Evolutionary conservation across 768 basidiomycete genomes (phyloP), one percentile per base, ranked within the genome.

Genomic region (Tubosaeta brunneosetosa): DNA sequence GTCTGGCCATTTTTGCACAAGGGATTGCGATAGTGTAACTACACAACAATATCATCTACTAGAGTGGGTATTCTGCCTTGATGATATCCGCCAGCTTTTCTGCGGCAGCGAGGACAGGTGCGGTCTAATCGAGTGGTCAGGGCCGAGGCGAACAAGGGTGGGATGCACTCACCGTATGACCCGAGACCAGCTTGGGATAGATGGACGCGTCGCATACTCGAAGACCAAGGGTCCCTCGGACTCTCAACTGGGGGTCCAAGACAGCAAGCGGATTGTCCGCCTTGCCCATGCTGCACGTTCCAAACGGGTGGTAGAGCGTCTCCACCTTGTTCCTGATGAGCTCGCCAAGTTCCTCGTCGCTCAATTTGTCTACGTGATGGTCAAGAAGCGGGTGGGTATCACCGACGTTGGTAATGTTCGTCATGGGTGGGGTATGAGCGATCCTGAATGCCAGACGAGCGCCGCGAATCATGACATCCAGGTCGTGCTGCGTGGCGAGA

Each of bases 131-230:
- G 7, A 33, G 19, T 7, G 3, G 6, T 37, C n/a, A 52, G 43
- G 11, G 3, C 27, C 12, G n/a, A 8, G 12, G 6, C 17, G 6
- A 7, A 22, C 40, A 7, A 4, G 13, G 43, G 34, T 12, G 14
- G 13, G 13, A 25, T 13, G 11, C 6, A 68, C 73, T 52, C 44
- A 77, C 77, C 60, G 77, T 76, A 50, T 80, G 78, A 19, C 76
- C 75, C 1, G 74, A 66, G 0, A 73, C 59, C 48, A 79, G 63
- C 33, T 63, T 71, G 40, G 79, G 77, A 51, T 73, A 73, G 25
- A 79, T 58, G 11, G 72, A 74, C 41, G 76, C 77, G 55, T 81
- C 79, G 16, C 67, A 77, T 13, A 81, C 69, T 16, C 79, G 53
- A 44, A 81, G 66, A 44, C 72, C 69, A 47, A 61, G 58, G 5